Percentiles rank a stretch among this genome's conserved stretches.
phyloP scores from a whole-genome alignment of 306 rosid genomes.

The Adenanthera pavonina region DNA sequence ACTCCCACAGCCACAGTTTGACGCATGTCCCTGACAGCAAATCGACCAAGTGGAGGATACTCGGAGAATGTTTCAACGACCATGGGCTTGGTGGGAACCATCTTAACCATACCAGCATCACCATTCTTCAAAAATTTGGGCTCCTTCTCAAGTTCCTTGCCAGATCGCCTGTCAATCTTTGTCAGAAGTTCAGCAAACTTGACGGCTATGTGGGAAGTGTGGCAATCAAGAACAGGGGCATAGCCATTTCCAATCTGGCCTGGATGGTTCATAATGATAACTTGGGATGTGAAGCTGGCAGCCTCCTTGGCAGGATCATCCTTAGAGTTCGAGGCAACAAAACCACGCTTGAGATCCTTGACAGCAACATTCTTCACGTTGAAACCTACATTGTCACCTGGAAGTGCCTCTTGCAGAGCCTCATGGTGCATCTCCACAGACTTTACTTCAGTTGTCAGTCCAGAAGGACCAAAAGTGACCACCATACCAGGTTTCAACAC shows the following conservation, averaged over 20 bases:
- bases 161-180: conserved; percentile 61
- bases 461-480: conserved; percentile 51
- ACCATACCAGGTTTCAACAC: conserved; percentile 43
- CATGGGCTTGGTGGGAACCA: conserved; percentile 56
- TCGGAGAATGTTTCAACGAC: conserved; percentile 48
- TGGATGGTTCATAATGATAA: too few species aligned
- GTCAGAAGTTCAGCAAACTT: conserved; percentile 60
- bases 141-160: conserved; percentile 54
- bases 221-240: conserved; percentile 61
- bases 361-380: conserved; percentile 54
- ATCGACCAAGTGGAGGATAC: conserved; percentile 65
- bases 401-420: conserved; percentile 45
- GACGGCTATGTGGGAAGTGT: conserved; percentile 67
- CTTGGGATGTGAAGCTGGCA: too few species aligned
- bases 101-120: conserved; percentile 49
- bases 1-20: too few species aligned
- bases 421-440: conserved; percentile 58
- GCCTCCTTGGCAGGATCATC: too few species aligned
- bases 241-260: too few species aligned
- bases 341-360: conserved; percentile 57
- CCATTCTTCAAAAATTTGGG: conserved; percentile 57
- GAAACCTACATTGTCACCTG: conserved; percentile 54
- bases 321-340: conserved; percentile 13
- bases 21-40: conserved; percentile 51
- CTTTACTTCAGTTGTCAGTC: conserved; percentile 54